Evolutionary conservation across 495 filamentous ascomycete genomes (phyloP), one percentile per base, ranked within the genome.

Genomic region (Lasiosphaeria miniovina): DNA sequence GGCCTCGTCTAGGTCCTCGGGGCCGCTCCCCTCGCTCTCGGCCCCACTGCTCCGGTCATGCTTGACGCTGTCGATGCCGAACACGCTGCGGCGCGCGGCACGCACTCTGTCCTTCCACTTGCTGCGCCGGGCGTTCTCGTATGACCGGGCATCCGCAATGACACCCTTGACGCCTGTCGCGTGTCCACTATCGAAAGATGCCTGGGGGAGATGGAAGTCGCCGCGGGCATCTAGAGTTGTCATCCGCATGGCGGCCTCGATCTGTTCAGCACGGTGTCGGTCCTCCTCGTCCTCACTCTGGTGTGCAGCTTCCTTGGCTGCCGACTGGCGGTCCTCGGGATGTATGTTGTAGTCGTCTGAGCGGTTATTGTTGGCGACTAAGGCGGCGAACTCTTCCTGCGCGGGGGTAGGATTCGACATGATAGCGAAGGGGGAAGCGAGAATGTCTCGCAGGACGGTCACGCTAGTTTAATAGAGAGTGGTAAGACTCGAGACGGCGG

Each of bases 141-240:
- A 98, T 55, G 90, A 87, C 61, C 90, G 84, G 32, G 94, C 94
- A 69, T 98, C 94, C 63, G 95, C 92, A 61, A 98, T 97, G 72
- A 98, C 94, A 64, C 94, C 94, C 77, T 98, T 98, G 57, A 96
- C 95, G 33, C 94, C 94, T n/a, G 95, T 95, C 31, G 75, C 76
- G 51, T 74, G 70, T 66, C 94, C 90, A 61, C 84, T 84, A 65
- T 94, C 86, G 75, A 88, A 93, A 54, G 83, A 82, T 14, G 77
- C 74, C 33, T 79, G 79, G 33, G 81, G 83, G 59, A 84, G 73
- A 60, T 80, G 87, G 68, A 87, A 77, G 50, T 70, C 70, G 52
- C 79, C 75, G 66, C 82, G 77, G 57, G 60, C 65, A 67, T 81
- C 76, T 53, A 81, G 70, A 66, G 81, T 79, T 49, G 82, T 82